These are phyloP conservation scores for Discostella pseudostelligera DNA, from an alignment of 108 stramenopile species.

Conservation along the genomic window DNA sequence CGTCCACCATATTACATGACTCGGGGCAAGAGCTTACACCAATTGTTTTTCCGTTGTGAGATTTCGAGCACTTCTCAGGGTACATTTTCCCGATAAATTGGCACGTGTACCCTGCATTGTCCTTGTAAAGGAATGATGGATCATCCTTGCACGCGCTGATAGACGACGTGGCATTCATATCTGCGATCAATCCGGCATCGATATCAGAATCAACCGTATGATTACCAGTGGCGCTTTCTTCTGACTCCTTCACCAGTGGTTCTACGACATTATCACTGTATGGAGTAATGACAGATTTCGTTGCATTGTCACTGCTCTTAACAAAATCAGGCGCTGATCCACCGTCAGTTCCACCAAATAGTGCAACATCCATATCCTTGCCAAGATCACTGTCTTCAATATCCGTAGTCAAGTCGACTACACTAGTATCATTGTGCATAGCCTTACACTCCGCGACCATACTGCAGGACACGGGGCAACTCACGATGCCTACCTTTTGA, in stretches of 20 bases:
- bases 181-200: background rate
- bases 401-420: background rate
- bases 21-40: constrained; percentile 27
- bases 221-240: too few relatives aligned
- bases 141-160: constrained; percentile 16
- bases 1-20: constrained; percentile 26
- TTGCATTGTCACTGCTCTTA: background rate
- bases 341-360: background rate
- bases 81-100: constrained; percentile 12
- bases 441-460: constrained; percentile 21
- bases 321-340: background rate
- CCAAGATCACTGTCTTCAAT: background rate
- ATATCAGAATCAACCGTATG: too few relatives aligned
- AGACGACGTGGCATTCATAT: background rate
- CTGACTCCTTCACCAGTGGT: too few relatives aligned
- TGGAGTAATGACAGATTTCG: background rate
- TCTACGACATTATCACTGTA: background rate
- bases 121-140: constrained; percentile 21
- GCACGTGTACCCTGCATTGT: constrained; percentile 17
- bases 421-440: background rate
- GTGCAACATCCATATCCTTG: background rate
- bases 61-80: constrained; percentile 9
- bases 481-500: constrained; percentile 20
- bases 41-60: constrained; percentile 16
- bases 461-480: constrained; percentile 27